Percentiles rank a stretch among this genome's conserved stretches.
Conservation (phyloP, 2,329 filamentous ascomycete genomes). For the Apiospora malaysiana region DNA sequence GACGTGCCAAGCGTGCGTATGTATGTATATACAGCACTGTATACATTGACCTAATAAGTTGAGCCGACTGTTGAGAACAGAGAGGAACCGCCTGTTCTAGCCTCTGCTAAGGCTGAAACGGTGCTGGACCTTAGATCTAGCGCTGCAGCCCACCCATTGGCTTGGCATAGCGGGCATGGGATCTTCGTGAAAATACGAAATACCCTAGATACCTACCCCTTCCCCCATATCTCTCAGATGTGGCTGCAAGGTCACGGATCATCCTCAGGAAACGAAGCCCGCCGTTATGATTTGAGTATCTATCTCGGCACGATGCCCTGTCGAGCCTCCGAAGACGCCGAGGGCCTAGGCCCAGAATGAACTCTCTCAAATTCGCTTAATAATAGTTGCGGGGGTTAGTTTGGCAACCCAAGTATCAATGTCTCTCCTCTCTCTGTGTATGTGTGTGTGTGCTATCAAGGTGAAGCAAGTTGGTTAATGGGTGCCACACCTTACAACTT, state of each 20-base stretch:
- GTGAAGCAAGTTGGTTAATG: slow-evolving; percentile 1
- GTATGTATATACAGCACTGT: slow-evolving; percentile 24
- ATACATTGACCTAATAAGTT: background rate
- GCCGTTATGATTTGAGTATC: background rate
- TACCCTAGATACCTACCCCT: too few relatives aligned
- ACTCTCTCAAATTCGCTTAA: background rate
- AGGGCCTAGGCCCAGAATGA: background rate
- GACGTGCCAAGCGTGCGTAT: background rate
- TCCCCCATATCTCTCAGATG: background rate
- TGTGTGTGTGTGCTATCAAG: background rate
- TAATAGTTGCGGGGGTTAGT: background rate
- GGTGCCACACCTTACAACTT: background rate
- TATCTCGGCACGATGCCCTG: background rate
- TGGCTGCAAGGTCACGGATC: background rate
- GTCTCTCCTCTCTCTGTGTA: background rate
- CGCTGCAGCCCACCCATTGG: background rate
- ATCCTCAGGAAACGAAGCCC: background rate
- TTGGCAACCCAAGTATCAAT: background rate
- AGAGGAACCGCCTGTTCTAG: slow-evolving; percentile 4
- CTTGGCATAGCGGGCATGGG: background rate
- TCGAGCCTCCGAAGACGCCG: background rate
- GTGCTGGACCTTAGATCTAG: background rate
- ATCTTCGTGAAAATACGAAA: background rate
- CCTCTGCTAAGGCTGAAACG: slow-evolving; percentile 11
- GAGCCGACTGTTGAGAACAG: background rate